Conservation (phyloP, 2,329 filamentous ascomycete species). For the Colletotrichum sp. region DNA sequence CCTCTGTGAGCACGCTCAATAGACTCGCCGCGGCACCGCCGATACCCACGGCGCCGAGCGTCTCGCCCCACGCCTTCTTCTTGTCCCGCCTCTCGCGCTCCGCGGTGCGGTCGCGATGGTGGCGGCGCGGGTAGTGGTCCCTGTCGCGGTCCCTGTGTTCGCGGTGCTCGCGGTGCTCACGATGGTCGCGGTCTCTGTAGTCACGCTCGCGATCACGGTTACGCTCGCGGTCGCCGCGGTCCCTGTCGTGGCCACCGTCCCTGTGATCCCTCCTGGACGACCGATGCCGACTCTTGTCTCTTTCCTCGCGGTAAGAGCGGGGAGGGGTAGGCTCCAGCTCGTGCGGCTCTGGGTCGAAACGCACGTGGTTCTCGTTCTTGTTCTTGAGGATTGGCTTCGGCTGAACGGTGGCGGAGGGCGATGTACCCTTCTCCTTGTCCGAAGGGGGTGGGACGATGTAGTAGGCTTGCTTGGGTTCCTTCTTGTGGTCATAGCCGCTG, state of each 20-base stretch:
- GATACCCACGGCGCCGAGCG: slow-evolving; percentile 62
- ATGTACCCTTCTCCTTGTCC: slow-evolving; percentile 27
- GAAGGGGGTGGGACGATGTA: slow-evolving; percentile 44
- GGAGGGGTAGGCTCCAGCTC: slow-evolving; percentile 41
- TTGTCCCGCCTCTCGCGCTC: slow-evolving; percentile 36
- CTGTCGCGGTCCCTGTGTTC: slow-evolving; percentile 42
- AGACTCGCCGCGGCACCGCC: slow-evolving; percentile 66
- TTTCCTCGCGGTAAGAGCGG: slow-evolving; percentile 32
- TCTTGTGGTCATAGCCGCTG: slow-evolving; percentile 26
- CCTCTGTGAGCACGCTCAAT: slow-evolving; percentile 62
- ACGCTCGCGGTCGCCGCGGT: slow-evolving; percentile 36
- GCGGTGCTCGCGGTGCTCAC: slow-evolving; percentile 33
- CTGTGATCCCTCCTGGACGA: slow-evolving; percentile 20
- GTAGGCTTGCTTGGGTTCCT: slow-evolving; percentile 34
- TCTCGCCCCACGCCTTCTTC: slow-evolving; percentile 56
- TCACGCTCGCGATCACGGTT: slow-evolving; percentile 42
- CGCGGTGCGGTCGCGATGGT: slow-evolving; percentile 24
- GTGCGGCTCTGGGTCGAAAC: slow-evolving; percentile 54
- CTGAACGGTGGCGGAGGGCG: slow-evolving; percentile 38
- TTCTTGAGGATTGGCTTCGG: slow-evolving; percentile 69
- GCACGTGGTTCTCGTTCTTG: slow-evolving; percentile 61
- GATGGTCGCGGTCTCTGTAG: slow-evolving; percentile 31
- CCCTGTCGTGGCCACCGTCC: slow-evolving; percentile 35
- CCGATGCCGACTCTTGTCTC: slow-evolving; percentile 33
- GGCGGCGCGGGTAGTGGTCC: slow-evolving; percentile 40